Evolutionary conservation across 2,329 filamentous ascomycete genomes (phyloP).

Genomic region (Claviceps humidiphila): DNA sequence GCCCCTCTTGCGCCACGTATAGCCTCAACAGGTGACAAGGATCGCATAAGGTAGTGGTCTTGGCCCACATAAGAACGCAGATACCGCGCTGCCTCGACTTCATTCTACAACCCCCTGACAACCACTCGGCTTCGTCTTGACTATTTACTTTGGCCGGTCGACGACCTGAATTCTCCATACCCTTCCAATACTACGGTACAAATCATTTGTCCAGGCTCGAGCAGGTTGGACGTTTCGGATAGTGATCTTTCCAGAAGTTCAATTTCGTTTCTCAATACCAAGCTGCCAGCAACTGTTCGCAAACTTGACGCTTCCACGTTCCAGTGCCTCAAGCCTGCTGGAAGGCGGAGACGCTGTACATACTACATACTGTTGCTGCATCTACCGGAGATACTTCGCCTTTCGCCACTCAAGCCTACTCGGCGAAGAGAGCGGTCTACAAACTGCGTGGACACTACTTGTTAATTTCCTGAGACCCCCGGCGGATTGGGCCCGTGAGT

Average conservation of each 20-base stretch:
- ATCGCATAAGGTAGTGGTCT: not conserved
- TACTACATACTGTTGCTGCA: not conserved
- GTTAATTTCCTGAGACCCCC: not conserved
- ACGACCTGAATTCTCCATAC: not conserved
- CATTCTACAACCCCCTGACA: not conserved
- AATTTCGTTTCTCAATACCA: not conserved
- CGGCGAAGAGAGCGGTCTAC: not conserved
- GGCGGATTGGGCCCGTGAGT: not conserved
- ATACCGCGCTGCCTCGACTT: not conserved
- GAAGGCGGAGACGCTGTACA: not conserved
- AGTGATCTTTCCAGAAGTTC: not conserved
- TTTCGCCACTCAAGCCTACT: not conserved
- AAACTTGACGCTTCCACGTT: not conserved
- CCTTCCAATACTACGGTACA: not conserved
- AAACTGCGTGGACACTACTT: not conserved
- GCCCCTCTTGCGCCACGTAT: constrained; percentile 3
- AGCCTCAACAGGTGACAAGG: constrained; percentile 1
- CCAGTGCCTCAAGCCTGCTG: not conserved
- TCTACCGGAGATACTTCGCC: not conserved
- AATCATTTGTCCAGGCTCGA: not conserved
- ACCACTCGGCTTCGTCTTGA: not conserved
- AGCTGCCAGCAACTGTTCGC: not conserved
- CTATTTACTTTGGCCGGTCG: not conserved
- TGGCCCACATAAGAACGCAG: not conserved
- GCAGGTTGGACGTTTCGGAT: not conserved